Conservation (phyloP, 225 moss, liverwort and hornwort genomes). For the Sphagnum tenellum region DNA sequence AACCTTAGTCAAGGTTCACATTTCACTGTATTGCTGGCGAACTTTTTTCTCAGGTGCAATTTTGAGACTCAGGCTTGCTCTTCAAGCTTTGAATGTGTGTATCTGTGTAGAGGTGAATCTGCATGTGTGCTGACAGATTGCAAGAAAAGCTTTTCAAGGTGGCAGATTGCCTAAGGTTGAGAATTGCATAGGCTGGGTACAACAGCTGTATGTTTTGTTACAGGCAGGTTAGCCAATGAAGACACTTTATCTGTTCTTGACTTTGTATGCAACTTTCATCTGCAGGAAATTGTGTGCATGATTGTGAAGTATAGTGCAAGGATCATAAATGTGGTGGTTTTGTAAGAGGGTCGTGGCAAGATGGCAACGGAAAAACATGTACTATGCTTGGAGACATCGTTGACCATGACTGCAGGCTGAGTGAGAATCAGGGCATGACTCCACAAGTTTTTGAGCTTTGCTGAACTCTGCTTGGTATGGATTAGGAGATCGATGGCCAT, state of each 20-base stretch:
- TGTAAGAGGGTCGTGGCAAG: slow-evolving; percentile 15
- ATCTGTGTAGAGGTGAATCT: neutral
- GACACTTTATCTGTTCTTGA: no score
- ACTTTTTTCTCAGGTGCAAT: slow-evolving; percentile 63
- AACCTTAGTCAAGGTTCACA: slow-evolving; percentile 84
- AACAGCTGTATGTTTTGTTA: slow-evolving; percentile 99
- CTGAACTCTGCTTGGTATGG: slow-evolving; percentile 44
- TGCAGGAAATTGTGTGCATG: no score
- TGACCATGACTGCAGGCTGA: slow-evolving; percentile 42
- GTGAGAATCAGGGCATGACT: slow-evolving; percentile 44
- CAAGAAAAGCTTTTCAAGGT: slow-evolving; percentile 83
- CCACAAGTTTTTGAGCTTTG: slow-evolving; percentile 61
- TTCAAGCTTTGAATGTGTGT: neutral
- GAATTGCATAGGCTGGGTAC: slow-evolving; percentile 89
- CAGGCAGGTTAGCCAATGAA: slow-evolving; percentile 44
- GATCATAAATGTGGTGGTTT: no score
- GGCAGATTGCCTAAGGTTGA: slow-evolving; percentile 90
- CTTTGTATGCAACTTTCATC: no score
- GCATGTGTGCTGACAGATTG: neutral
- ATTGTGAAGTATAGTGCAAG: no score
- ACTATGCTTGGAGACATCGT: slow-evolving; percentile 60
- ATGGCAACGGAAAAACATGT: slow-evolving; percentile 52
- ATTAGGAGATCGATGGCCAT: no score
- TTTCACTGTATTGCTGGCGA: slow-evolving; percentile 99
- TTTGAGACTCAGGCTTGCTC: neutral